Evolutionary conservation across 257 asterid species (phyloP).

Genomic region (Dorcoceras hygrometricum): DNA sequence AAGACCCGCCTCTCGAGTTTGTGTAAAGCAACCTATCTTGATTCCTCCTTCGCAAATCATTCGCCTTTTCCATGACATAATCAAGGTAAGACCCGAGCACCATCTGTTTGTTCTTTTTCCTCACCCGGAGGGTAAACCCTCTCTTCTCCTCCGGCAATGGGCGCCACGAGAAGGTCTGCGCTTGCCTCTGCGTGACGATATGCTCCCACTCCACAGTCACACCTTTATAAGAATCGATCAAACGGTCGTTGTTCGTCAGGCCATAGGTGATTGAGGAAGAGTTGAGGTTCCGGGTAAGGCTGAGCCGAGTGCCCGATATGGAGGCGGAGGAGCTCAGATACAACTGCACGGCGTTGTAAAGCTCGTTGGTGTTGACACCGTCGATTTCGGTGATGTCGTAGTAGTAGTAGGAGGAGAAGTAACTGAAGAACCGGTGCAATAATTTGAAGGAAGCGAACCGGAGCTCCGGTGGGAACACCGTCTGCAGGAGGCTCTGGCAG

Average conservation of each 20-base stretch:
- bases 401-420: constrained; percentile 58
- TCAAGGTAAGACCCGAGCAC: constrained; percentile 48
- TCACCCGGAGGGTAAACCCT: constrained; percentile 44
- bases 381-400: constrained; percentile 68
- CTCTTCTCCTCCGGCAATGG: constrained; percentile 63
- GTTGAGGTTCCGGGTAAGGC: constrained; percentile 55
- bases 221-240: constrained; percentile 36
- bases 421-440: constrained; percentile 46
- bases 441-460: constrained; percentile 50
- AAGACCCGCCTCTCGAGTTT: constrained; percentile 53
- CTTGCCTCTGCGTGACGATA: constrained; percentile 47
- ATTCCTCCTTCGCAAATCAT: constrained; percentile 42
- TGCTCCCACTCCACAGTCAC: constrained; percentile 59
- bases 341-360: constrained; percentile 66
- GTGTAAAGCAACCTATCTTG: constrained; percentile 57
- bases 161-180: constrained; percentile 53
- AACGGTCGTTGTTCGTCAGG: constrained; percentile 59
- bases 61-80: constrained; percentile 41
- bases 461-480: constrained; percentile 62
- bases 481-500: constrained; percentile 55
- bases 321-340: constrained; percentile 65
- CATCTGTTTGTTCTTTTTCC: constrained; percentile 40
- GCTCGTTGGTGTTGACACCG: constrained; percentile 70
- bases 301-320: constrained; percentile 54
- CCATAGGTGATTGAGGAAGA: constrained; percentile 59